Evolutionary conservation across 257 asterid species (phyloP), one percentile per base, ranked within the genome.

Genomic region (Jacaranda mimosifolia): DNA sequence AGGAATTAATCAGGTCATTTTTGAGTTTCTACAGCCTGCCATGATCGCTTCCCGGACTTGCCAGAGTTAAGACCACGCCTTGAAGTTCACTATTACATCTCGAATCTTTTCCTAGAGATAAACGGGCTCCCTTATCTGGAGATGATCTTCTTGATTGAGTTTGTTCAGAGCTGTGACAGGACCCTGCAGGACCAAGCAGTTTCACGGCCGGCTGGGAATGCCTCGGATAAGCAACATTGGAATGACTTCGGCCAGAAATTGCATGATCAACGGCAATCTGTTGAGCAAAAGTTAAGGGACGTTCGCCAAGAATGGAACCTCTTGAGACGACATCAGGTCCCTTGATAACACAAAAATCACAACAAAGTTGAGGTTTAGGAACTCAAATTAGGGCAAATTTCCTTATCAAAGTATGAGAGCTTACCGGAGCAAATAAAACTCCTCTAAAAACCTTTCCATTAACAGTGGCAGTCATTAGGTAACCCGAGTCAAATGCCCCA

Each of bases 401-500:
- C 4, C 1, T 7, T 5, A 2, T 1, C 8, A 21, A 39, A 6
- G 56, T 21, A 45, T 15, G 68, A 19, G 69, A 80, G 63, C 89
- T 86, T 85, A 94, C 99, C 46, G 98, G 97, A 67, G 97, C 78
- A 81, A 95, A 95, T 63, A 95, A 80, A 55, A 95, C 94, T 15
- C 99, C 99, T 85, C 98, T 82, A 55, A 91, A 91, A 7, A 89
- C 83, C 87, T 71, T 89, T 13, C 99, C 99, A n/a, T 91, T 92
- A 18, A 94, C 93, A 1, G 89, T 86, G 21, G 98, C 99, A 3
- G 98, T 94, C 97, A 94, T 94, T 38, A 92, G 88, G 84, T 89
- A 94, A 73, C 99, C 99, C 3, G 99, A 94, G 73, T 94, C 99
- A 48, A 94, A 94, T 4, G 94, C 93, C 21, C 94, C 97, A 52